Evolutionary conservation across 495 filamentous ascomycete species (phyloP), one percentile per base, ranked within the genome.

Genomic region (Halenospora varia): DNA sequence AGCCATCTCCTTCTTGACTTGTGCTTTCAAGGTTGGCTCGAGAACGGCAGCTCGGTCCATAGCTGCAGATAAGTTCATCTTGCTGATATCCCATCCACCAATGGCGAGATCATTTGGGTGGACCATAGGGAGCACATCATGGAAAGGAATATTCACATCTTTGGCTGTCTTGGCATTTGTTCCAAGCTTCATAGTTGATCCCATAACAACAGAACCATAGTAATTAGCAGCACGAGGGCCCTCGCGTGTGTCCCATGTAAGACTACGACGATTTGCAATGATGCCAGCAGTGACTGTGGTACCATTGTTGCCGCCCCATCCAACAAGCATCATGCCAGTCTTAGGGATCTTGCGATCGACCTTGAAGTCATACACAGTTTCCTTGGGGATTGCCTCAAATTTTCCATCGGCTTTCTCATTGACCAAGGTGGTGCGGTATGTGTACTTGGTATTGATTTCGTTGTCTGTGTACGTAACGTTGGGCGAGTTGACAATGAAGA

Each of bases 281-380:
- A 98, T 96, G 72, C 94, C 95, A 60, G 94, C 94, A 51, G 95
- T 97, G 56, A 97, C 90, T 61, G 94, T 98, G 61, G 90, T 88
- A 66, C 94, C 94, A 70, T 98, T 97, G 85, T 98, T 98, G 66
- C 94, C 94, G 75, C 94, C 94, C 89, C 85, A 94, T 59, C 94
- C 94, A 60, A 97, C 95, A 68, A 98, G 83, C 94, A 98, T 97
- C 78, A 96, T 79, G 67, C 94, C 94, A 58, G 90, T 81, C 81
- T 96, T 97, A 72, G 89, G 89, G 41, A 97, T 82, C 72, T 90
- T 89, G 69, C 91, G 90, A 68, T 96, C 88, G 68, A 94, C 88
- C 82, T 96, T 96, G 89, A 98, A 97, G 78, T 97, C 85, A 73
- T 97, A 97, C 62, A 86, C 75, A 56, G 87, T 91, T 74, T 96